These are phyloP conservation scores for Tulasnella sp. DNA, from an alignment of 768 basidiomycete species.

Conservation along the genomic window DNA sequence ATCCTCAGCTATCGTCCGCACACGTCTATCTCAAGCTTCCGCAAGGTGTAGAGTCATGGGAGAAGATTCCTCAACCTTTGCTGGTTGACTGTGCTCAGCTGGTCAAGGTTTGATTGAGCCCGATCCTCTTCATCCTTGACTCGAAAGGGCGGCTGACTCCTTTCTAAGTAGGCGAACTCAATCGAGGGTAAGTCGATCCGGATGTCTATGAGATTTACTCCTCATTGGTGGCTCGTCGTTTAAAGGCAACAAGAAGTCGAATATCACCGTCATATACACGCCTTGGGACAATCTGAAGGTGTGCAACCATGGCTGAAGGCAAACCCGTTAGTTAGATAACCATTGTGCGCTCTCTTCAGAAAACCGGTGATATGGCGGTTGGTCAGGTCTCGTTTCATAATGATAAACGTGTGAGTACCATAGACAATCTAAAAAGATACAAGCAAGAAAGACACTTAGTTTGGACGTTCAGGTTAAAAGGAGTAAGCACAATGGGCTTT, in stretches of 20 bases:
- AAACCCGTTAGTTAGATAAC: background rate
- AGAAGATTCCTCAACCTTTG: constrained; percentile 67
- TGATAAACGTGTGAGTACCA: constrained; percentile 58
- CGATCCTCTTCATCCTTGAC: background rate
- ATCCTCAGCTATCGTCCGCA: constrained; percentile 63
- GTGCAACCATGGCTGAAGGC: constrained; percentile 2
- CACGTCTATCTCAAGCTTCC: constrained; percentile 94
- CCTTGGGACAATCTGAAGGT: constrained; percentile 90
- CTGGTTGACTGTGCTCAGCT: constrained; percentile 84
- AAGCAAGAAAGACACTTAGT: background rate
- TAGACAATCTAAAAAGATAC: background rate
- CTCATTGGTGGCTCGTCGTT: background rate
- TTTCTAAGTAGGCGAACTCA: constrained; percentile 54
- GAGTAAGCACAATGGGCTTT: constrained; percentile 30
- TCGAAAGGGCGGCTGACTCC: background rate
- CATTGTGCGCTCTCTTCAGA: constrained; percentile 35
- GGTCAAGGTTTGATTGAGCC: constrained; percentile 46
- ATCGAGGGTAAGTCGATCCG: constrained; percentile 59
- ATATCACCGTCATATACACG: constrained; percentile 88
- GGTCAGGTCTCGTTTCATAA: constrained; percentile 93
- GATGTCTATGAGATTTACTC: background rate
- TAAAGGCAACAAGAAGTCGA: constrained; percentile 90
- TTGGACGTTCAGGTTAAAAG: constrained; percentile 53
- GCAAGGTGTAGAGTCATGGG: constrained; percentile 56
- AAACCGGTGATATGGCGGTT: constrained; percentile 96